Evolutionary conservation across 768 basidiomycete genomes (phyloP), one percentile per base, ranked within the genome.

Genomic region (Pleurotus salmoneostramineus): DNA sequence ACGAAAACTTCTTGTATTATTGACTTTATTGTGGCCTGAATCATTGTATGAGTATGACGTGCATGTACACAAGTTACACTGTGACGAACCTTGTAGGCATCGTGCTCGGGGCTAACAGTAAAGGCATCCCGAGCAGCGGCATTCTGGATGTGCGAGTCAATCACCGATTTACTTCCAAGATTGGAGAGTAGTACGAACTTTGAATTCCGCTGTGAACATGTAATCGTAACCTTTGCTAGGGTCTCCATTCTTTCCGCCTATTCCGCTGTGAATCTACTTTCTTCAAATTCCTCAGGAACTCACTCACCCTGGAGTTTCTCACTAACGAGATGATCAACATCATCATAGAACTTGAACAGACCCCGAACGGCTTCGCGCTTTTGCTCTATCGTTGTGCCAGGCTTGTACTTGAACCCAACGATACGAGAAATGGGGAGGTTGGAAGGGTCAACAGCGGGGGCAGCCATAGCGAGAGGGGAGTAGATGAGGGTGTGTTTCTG

Each of bases 281-380:
- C 17, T 48, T 27, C 21, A 27, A 3, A 27, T 27, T 27, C 21
- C 21, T 27, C 21, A 27, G 2, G 21, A 27, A 17, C 8, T 48
- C 15, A 17, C 49, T 14, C 17, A 50, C 49, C 49, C 33, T 50
- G 49, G 2, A 36, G 49, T 14, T 36, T 50, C 49, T 14, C 35
- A 32, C 35, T 50, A 36, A 50, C 33, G 17, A 50, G 14, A 50
- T 50, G 49, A 12, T 12, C 31, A 14, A 33, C 35, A 50, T 50
- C 49, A 33, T 50, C 49, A 17, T 50, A 50, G 49, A 50, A 36
- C 49, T 50, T 50, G 49, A 50, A 12, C 27, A 50, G 49, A 6
- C 49, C 35, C 14, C 33, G 11, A 21, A 50, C 32, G 49, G 35
- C 49, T 14, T 50, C 7, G 14, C 49, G 49, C 35, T 50, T 50